Evolutionary conservation across 2,329 filamentous ascomycete species (phyloP).

Genomic region (Macroventuria anomochaeta): DNA sequence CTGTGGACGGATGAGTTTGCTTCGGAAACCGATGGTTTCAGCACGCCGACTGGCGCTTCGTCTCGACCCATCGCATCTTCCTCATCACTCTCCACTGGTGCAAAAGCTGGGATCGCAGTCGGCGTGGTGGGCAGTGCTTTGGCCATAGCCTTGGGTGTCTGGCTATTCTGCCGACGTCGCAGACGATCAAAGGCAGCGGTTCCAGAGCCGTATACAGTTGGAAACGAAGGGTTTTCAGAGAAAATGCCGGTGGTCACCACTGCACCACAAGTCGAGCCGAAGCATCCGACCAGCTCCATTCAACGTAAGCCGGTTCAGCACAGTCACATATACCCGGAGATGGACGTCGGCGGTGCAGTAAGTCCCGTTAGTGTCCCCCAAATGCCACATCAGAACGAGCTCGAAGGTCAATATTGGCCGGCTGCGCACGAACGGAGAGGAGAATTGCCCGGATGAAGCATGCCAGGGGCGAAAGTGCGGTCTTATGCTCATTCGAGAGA

Average conservation of each 20-base stretch:
- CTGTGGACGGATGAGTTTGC: not conserved
- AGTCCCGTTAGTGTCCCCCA: not conserved
- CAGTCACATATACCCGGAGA: not conserved
- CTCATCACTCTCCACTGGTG: not conserved
- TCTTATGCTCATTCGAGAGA: not conserved
- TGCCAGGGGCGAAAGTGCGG: not conserved
- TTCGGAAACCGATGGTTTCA: not conserved
- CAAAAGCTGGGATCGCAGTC: not conserved
- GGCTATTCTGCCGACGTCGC: not conserved
- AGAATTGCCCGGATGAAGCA: not conserved
- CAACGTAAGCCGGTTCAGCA: not conserved
- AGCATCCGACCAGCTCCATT: not conserved
- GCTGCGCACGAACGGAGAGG: not conserved
- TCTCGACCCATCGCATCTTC: not conserved
- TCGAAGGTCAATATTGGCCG: not conserved
- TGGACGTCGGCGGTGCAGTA: not conserved
- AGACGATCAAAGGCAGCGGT: not conserved
- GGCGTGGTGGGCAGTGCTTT: not conserved
- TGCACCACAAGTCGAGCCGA: not conserved
- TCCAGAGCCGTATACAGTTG: not conserved
- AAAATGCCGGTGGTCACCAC: not conserved
- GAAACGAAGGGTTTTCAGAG: not conserved
- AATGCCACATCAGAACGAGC: not conserved
- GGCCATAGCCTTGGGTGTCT: not conserved
- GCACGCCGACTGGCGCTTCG: not conserved